A percentile compares a stretch with the other conserved stretches of the same genome.
Conservation (phyloP, 148 eudicot genomes). For the Arbutus unedo region DNA sequence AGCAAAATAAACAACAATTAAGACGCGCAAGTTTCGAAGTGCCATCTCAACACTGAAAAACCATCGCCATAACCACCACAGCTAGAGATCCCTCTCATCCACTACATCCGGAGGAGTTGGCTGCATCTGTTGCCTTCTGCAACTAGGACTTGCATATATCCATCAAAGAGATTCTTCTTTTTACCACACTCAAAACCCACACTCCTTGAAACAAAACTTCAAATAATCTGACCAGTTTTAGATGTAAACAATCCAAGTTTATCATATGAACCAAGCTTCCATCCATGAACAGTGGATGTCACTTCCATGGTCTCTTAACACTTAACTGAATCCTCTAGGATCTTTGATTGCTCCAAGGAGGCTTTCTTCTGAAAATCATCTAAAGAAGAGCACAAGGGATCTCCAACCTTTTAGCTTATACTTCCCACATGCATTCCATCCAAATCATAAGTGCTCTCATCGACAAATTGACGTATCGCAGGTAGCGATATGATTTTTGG, state of each 20-base stretch:
- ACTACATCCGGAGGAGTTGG: no score
- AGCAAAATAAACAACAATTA: no score
- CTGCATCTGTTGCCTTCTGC: no score
- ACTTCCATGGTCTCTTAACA: constrained; percentile 28
- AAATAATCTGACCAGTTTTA: constrained; percentile 30
- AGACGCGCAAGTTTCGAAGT: no score
- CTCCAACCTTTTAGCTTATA: constrained; percentile 18
- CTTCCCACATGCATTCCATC: constrained; percentile 29
- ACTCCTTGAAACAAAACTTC: constrained; percentile 49
- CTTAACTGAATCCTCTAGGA: constrained; percentile 23
- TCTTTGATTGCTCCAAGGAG: constrained; percentile 18
- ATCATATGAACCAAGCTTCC: constrained; percentile 25
- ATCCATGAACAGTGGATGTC: constrained; percentile 28
- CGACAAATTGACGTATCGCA: constrained; percentile 12
- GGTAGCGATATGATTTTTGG: no score
- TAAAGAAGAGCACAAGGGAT: constrained; percentile 28
- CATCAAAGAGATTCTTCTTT: constrained; percentile 19
- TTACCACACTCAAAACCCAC: constrained; percentile 55
- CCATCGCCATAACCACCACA: no score
- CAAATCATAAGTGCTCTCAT: constrained; percentile 32
- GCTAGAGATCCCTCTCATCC: no score
- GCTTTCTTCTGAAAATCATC: constrained; percentile 28
- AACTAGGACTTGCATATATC: no score
- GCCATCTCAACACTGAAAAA: no score
- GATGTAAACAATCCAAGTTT: constrained; percentile 22